Conservation (phyloP, 495 filamentous ascomycete genomes). For the Trichoderma virens region DNA sequence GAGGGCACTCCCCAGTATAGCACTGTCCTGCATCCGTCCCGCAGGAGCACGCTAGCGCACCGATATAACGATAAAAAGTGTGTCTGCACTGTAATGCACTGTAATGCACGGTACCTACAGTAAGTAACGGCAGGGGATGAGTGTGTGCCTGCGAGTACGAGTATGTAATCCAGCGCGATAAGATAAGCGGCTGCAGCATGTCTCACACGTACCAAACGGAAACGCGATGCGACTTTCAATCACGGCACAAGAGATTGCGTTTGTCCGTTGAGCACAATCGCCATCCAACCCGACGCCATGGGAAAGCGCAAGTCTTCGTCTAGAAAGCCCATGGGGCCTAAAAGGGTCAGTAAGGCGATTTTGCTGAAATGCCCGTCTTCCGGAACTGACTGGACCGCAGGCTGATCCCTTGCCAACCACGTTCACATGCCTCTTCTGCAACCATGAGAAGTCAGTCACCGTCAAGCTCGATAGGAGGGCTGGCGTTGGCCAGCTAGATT, state of each 20-base stretch:
- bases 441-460: constrained; percentile 84
- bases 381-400: constrained; percentile 35
- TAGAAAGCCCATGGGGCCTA: constrained; percentile 71
- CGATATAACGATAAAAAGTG: background rate
- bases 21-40: background rate
- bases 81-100: background rate
- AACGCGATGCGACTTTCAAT: constrained; percentile 6
- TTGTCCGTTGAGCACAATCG: background rate
- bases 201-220: background rate
- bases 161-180: background rate
- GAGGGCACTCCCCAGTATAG: background rate
- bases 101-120: background rate
- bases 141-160: background rate
- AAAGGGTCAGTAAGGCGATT: constrained; percentile 53
- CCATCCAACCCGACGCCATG: constrained; percentile 24
- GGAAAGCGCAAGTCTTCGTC: constrained; percentile 96
- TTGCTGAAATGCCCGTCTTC: constrained; percentile 6
- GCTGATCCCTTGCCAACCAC: constrained; percentile 76
- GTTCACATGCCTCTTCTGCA: constrained; percentile 97
- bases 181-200: background rate
- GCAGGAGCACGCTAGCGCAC: background rate
- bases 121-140: background rate
- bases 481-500: constrained; percentile 72
- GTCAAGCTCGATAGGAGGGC: constrained; percentile 89
- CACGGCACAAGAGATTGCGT: background rate